phyloP scores from a whole-genome alignment of 345 rosid genomes.

The Citrus sp. region DNA sequence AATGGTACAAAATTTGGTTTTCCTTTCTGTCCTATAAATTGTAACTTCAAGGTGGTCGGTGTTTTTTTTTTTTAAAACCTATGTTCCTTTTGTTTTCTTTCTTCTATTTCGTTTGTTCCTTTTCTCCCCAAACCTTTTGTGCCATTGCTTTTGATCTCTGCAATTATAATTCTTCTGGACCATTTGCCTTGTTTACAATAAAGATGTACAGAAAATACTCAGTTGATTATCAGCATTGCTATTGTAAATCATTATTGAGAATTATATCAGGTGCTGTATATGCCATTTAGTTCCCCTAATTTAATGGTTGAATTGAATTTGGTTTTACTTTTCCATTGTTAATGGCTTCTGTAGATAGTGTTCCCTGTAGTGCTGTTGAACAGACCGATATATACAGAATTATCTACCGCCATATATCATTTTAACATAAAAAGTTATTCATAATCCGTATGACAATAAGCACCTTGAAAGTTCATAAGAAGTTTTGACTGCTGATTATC shows the following conservation, averaged over 20 bases:
- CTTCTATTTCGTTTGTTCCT: neutral
- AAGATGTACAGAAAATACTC: neutral
- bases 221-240: neutral
- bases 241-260: neutral
- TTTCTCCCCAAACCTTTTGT: neutral
- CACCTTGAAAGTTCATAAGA: neutral
- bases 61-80: neutral
- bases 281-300: neutral
- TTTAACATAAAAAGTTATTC: neutral
- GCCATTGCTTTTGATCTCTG: neutral
- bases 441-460: neutral
- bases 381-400: neutral
- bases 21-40: neutral
- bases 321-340: neutral
- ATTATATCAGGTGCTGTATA: neutral
- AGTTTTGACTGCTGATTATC: neutral
- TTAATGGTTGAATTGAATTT: neutral
- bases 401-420: neutral
- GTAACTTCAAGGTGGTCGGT: neutral
- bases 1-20: conserved; percentile 29
- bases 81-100: neutral
- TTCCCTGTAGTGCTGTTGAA: neutral
- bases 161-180: neutral
- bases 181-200: neutral
- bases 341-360: neutral